Percentiles rank a stretch among this genome's conserved stretches.
Evolutionary conservation across 306 rosid genomes (phyloP).

Genomic region (Rosa persica): DNA sequence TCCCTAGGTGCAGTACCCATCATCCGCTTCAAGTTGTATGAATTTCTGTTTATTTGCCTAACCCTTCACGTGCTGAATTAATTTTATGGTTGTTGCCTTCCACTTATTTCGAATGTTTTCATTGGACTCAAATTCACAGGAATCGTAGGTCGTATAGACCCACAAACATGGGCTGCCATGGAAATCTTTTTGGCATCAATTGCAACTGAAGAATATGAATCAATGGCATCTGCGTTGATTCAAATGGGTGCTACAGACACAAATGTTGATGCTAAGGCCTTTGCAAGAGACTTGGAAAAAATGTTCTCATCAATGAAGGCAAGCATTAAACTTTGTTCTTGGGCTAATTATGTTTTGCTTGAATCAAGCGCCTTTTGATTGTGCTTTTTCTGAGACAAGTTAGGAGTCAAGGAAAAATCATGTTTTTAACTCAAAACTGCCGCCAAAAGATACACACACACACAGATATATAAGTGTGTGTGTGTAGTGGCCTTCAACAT

Average conservation of each 20-base stretch:
- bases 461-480: no score
- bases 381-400: not conserved
- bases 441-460: not conserved
- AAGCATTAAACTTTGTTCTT: slow-evolving; percentile 27
- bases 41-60: not conserved
- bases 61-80: not conserved
- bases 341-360: not conserved
- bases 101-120: not conserved
- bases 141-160: slow-evolving; percentile 90
- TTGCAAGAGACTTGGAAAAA: slow-evolving; percentile 77
- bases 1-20: not conserved
- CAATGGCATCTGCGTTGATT: slow-evolving; percentile 90
- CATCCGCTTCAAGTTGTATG: not conserved
- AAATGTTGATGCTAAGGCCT: slow-evolving; percentile 65
- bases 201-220: slow-evolving; percentile 80
- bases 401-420: not conserved
- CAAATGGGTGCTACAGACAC: slow-evolving; percentile 92
- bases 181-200: slow-evolving; percentile 87
- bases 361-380: not conserved
- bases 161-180: slow-evolving; percentile 96
- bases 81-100: not conserved
- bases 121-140: slow-evolving; percentile 45
- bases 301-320: slow-evolving; percentile 85
- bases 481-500: not conserved
- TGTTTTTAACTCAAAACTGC: not conserved